Conservation (phyloP, 179 eudicot genomes). For the Drosera spatulata region DNA sequence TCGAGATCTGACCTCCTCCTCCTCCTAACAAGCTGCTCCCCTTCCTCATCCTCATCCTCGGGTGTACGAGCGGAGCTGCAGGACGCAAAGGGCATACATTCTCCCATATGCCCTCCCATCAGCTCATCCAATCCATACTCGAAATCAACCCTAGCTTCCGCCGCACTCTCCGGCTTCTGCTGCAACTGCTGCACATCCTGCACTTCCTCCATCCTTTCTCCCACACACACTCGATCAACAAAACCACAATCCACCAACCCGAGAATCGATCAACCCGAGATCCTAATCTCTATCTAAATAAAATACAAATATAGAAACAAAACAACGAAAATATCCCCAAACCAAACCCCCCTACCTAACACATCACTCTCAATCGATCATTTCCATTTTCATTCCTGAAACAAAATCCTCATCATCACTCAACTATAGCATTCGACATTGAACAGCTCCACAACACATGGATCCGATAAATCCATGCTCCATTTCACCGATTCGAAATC, state of each 20-base stretch:
- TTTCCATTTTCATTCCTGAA: too few species aligned
- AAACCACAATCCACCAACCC: slow-evolving; percentile 1
- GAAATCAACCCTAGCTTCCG: slow-evolving; percentile 36
- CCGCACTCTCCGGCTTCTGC: slow-evolving; percentile 60
- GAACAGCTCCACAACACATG: too few species aligned
- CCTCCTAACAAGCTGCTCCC: slow-evolving; percentile 73
- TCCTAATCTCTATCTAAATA: too few species aligned
- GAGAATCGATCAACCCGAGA: not conserved
- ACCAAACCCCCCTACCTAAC: too few species aligned
- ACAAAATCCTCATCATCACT: too few species aligned
- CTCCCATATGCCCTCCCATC: slow-evolving; percentile 73
- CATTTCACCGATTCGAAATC: too few species aligned
- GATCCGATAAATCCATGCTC: too few species aligned
- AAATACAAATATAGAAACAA: too few species aligned
- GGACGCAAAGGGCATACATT: slow-evolving; percentile 77
- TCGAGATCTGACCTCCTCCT: slow-evolving; percentile 88
- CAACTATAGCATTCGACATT: too few species aligned
- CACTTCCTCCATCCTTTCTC: slow-evolving; percentile 22
- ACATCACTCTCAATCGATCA: too few species aligned
- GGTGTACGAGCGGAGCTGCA: slow-evolving; percentile 67
- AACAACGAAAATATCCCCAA: too few species aligned
- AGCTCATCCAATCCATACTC: slow-evolving; percentile 75
- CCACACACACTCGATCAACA: slow-evolving; percentile 10
- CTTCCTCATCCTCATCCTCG: slow-evolving; percentile 81
- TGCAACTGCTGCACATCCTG: slow-evolving; percentile 52